These are phyloP conservation scores for Gloeopeniophorella convolvens DNA, from an alignment of 768 basidiomycete genomes.

Conservation along the genomic window DNA sequence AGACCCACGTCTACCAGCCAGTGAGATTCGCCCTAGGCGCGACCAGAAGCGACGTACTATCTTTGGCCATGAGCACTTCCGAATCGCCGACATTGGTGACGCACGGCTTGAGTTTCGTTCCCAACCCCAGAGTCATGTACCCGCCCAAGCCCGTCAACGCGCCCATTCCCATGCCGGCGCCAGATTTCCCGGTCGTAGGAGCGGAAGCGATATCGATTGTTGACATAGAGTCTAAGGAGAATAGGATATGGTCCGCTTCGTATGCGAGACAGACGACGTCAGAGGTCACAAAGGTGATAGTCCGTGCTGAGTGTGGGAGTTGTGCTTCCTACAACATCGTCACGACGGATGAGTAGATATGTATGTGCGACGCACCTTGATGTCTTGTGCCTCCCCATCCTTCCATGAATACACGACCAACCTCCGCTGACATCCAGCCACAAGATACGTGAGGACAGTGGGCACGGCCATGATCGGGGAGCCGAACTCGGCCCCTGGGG, in stretches of 20 bases:
- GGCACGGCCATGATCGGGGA: conserved; percentile 44
- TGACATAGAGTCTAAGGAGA: conserved; percentile 54
- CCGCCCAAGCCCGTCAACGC: conserved; percentile 73
- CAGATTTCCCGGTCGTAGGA: conserved; percentile 27
- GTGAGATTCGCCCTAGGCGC: neutral
- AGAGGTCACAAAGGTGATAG: conserved; percentile 64
- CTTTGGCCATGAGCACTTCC: conserved; percentile 69
- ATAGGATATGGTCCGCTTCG: conserved; percentile 72
- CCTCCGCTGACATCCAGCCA: conserved; percentile 82
- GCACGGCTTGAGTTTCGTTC: conserved; percentile 64
- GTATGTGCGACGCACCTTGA: conserved; percentile 44
- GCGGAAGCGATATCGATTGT: conserved; percentile 46
- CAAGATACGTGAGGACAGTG: conserved; percentile 63
- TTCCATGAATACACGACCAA: conserved; percentile 83
- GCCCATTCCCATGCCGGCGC: conserved; percentile 57
- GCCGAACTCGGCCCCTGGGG: conserved; percentile 18
- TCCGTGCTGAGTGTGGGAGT: conserved; percentile 87
- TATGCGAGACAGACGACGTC: conserved; percentile 70
- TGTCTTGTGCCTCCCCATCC: conserved; percentile 72
- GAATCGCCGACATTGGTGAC: conserved; percentile 47
- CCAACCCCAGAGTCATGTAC: conserved; percentile 80
- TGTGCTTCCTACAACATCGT: conserved; percentile 55
- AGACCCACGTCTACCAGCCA: conserved; percentile 53
- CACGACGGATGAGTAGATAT: neutral
- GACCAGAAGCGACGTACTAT: conserved; percentile 48